Evolutionary conservation across 202 grass and related monocot genomes (phyloP).

Genomic region (Eragrostis tef): DNA sequence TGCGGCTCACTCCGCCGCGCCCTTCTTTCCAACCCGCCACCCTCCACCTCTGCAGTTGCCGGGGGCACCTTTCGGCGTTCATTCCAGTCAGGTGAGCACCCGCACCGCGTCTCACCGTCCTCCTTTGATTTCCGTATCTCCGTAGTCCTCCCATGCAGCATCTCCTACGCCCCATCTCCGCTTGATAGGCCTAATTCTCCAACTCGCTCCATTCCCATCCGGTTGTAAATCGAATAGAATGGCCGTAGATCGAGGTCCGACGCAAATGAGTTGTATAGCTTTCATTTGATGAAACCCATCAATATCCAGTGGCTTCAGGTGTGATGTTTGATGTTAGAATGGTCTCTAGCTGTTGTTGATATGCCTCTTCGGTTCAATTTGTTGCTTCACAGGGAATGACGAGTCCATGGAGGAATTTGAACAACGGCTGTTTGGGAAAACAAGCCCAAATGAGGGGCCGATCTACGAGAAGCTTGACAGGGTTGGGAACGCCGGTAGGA

Average conservation of each 20-base stretch:
- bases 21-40: not conserved
- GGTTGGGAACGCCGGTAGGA: conserved; percentile 36
- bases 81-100: conserved; percentile 46
- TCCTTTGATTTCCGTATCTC: not conserved
- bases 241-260: conserved; percentile 30
- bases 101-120: not conserved
- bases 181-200: not conserved
- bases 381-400: conserved; percentile 30
- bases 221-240: not conserved
- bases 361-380: conserved; percentile 14
- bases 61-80: conserved; percentile 36
- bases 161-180: not conserved
- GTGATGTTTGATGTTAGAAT: conserved; percentile 7
- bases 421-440: conserved; percentile 50
- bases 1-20: not conserved
- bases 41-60: not conserved
- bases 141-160: not conserved
- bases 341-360: not conserved
- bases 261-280: conserved; percentile 22
- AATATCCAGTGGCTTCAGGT: not conserved
- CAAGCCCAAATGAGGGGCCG: not conserved
- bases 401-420: conserved; percentile 58
- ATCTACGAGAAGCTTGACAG: conserved; percentile 65
- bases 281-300: not conserved
- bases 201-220: not conserved